A percentile compares a stretch with the other conserved stretches of the same genome.
Evolutionary conservation across 179 eudicot genomes (phyloP).

Genomic region (Spinacia oleracea): DNA sequence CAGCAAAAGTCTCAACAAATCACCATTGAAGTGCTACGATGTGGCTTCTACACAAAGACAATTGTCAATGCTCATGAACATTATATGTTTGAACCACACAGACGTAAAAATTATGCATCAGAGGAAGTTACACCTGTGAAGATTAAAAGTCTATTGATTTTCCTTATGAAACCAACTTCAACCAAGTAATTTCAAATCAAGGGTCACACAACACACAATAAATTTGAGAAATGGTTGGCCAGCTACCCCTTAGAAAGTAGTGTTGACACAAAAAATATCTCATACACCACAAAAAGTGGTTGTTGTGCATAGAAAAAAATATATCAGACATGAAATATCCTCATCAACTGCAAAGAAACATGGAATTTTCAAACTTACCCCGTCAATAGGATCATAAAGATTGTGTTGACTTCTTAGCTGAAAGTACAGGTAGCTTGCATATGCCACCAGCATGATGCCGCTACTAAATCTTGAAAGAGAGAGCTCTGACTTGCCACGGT

Average conservation of each 20-base stretch:
- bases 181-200: background rate
- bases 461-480: constrained; percentile 95
- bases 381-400: constrained; percentile 53
- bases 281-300: background rate
- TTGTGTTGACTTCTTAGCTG: constrained; percentile 71
- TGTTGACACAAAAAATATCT: background rate
- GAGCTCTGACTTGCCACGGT: constrained; percentile 80
- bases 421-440: constrained; percentile 89
- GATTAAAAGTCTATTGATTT: background rate
- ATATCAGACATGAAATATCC: constrained; percentile 5
- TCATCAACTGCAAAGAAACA: background rate
- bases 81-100: background rate
- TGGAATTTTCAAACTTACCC: constrained; percentile 37
- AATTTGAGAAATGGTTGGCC: background rate
- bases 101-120: background rate
- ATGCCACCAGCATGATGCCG: constrained; percentile 89
- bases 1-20: background rate
- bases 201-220: background rate
- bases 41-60: background rate
- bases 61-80: background rate
- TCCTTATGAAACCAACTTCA: background rate
- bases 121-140: background rate
- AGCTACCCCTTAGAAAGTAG: background rate
- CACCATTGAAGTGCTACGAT: background rate
- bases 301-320: background rate